Evolutionary conservation across 2,329 filamentous ascomycete genomes (phyloP).

Genomic region (Ceratocystis variospora): DNA sequence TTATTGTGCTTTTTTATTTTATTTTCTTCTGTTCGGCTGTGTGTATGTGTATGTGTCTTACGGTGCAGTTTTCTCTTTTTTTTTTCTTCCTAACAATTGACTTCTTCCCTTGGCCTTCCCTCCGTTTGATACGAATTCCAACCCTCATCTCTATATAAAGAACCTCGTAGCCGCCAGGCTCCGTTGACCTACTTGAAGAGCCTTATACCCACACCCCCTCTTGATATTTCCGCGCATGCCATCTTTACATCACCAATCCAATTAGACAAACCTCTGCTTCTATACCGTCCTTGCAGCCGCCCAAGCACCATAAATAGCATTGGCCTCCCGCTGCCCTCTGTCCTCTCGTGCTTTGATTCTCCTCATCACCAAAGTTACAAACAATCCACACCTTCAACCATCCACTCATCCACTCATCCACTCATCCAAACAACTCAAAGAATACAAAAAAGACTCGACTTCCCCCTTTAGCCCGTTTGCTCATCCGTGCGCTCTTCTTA

Average conservation of each 20-base stretch:
- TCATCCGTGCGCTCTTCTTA: not conserved
- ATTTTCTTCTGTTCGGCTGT: not conserved
- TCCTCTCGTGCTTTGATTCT: not conserved
- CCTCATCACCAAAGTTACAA: not conserved
- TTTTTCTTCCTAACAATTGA: not conserved
- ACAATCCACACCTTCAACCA: not conserved
- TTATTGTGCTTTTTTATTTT: not conserved
- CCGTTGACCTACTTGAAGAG: not conserved
- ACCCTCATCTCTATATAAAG: not conserved
- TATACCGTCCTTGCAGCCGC: not conserved
- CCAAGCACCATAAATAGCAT: not conserved
- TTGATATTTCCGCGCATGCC: not conserved
- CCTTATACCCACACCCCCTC: not conserved
- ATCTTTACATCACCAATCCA: not conserved
- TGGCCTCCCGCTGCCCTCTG: not conserved
- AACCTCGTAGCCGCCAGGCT: slow-evolving; percentile 3
- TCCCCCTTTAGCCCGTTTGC: not conserved
- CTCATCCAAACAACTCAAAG: not conserved
- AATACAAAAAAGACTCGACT: not conserved
- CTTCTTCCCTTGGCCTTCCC: not conserved
- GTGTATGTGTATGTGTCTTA: no score
- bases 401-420: no score
- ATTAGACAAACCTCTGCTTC: not conserved
- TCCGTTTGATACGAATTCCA: not conserved
- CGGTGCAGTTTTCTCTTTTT: not conserved